phyloP scores from a whole-genome alignment of 1,284 basidiomycete species.

The Tilletia caries region DNA sequence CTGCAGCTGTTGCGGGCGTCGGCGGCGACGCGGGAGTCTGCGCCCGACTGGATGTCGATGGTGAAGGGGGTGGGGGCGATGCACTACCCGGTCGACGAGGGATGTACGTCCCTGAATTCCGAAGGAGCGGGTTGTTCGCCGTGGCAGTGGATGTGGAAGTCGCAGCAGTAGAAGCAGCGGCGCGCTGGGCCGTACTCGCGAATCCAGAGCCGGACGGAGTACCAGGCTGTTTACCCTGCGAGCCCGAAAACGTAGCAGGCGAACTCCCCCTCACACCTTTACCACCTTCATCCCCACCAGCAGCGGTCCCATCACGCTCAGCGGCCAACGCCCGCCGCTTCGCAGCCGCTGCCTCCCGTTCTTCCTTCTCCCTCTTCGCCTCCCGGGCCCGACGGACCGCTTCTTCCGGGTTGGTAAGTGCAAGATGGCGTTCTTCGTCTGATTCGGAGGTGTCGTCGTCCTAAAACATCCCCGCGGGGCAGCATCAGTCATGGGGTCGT shows the following conservation, averaged over 20 bases:
- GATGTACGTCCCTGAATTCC: constrained; percentile 7
- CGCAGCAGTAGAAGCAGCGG: background rate
- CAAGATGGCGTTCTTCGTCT: constrained; percentile 45
- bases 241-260: too few relatives aligned
- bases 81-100: constrained; percentile 7
- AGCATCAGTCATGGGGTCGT: too few relatives aligned
- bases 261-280: too few relatives aligned
- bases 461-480: background rate
- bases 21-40: too few relatives aligned
- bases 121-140: background rate
- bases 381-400: constrained; percentile 50
- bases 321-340: background rate
- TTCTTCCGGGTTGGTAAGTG: constrained; percentile 50
- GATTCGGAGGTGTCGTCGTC: constrained; percentile 19
- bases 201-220: too few relatives aligned
- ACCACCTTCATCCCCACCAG: too few relatives aligned
- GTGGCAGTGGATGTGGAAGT: background rate
- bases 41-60: background rate
- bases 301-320: background rate
- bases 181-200: too few relatives aligned
- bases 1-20: too few relatives aligned
- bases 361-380: constrained; percentile 23
- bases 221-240: too few relatives aligned
- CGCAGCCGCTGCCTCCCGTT: constrained; percentile 16
- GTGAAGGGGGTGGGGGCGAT: background rate